Conservation (phyloP, 2,329 filamentous ascomycete species). For the Pestalotiopsis sp. region DNA sequence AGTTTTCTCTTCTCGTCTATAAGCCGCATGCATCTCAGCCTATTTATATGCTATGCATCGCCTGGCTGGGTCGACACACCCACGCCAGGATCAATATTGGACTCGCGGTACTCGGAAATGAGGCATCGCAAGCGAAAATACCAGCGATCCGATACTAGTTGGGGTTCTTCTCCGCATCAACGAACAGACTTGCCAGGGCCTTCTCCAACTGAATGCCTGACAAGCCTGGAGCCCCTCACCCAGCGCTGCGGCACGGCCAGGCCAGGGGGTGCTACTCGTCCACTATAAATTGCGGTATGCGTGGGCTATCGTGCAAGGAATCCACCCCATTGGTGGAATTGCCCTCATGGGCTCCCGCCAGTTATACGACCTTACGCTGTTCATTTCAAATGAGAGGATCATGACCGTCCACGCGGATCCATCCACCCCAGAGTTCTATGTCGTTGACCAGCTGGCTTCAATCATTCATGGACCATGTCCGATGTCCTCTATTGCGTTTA, state of each 20-base stretch:
- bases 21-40: not conserved
- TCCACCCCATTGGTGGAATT: conserved; percentile 9
- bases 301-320: not conserved
- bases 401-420: not conserved
- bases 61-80: not conserved
- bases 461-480: not conserved
- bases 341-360: conserved; percentile 5
- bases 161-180: conserved; percentile 8
- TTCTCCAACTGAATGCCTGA: not conserved
- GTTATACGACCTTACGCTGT: conserved; percentile 6
- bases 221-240: not conserved
- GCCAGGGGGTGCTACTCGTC: not conserved
- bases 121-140: conserved; percentile 10
- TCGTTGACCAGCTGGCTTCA: not conserved
- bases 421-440: not conserved
- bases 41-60: not conserved
- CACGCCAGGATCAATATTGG: not conserved
- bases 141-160: not conserved
- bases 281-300: not conserved
- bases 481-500: not conserved
- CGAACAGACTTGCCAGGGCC: not conserved
- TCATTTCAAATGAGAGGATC: conserved; percentile 1
- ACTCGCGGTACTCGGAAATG: conserved; percentile 8
- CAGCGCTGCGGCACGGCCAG: not conserved
- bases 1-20: not conserved